Evolutionary conservation across 805 yeast species (phyloP).

Genomic region (Yarrowia osloensis): DNA sequence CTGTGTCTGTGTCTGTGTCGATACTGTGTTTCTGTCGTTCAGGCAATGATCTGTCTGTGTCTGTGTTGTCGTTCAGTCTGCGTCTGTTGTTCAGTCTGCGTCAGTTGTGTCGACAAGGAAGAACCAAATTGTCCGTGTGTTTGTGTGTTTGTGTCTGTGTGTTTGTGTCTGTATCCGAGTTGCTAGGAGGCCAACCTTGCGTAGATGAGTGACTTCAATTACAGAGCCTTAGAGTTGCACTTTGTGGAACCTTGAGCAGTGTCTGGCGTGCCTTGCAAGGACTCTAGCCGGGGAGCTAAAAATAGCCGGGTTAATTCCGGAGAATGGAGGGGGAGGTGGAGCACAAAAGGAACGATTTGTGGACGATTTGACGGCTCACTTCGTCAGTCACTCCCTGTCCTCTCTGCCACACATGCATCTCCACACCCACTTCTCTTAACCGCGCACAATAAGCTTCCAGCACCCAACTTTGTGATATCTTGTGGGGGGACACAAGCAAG

Average conservation of each 20-base stretch:
- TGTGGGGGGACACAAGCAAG: neutral
- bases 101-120: neutral
- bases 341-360: too few species aligned
- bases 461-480: neutral
- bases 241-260: neutral
- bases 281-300: neutral
- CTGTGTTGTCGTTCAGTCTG: neutral
- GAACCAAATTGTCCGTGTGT: neutral
- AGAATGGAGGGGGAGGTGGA: neutral
- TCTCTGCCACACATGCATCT: too few species aligned
- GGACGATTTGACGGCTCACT: too few species aligned
- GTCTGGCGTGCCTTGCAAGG: neutral
- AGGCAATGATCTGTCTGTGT: neutral
- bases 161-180: neutral
- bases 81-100: neutral
- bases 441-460: conserved; percentile 1
- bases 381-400: too few species aligned
- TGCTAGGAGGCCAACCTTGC: conserved; percentile 11
- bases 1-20: neutral
- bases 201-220: conserved; percentile 18
- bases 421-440: neutral
- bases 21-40: neutral
- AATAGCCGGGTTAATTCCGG: conserved; percentile 7
- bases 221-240: conserved; percentile 6
- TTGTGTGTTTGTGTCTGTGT: neutral